phyloP scores from a whole-genome alignment of 1,139 yeast genomes.

The Kodamaea anthophila region DNA sequence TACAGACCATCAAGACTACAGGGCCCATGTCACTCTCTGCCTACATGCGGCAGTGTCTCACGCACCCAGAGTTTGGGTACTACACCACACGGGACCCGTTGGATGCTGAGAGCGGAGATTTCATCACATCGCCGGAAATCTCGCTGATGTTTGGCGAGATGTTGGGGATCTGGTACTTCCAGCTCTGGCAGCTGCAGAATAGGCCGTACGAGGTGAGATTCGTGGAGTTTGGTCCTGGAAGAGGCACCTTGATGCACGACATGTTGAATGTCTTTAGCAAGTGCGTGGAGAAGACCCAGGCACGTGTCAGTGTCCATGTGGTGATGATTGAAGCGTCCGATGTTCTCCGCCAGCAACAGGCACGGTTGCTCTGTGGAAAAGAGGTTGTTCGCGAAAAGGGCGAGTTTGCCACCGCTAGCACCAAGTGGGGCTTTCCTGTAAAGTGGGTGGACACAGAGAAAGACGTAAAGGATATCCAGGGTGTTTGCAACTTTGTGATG shows the following conservation, averaged over 20 bases:
- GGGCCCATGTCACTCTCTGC: constrained; percentile 75
- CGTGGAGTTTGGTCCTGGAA: constrained; percentile 88
- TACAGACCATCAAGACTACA: constrained; percentile 55
- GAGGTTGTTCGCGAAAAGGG: constrained; percentile 1
- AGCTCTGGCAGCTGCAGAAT: constrained; percentile 56
- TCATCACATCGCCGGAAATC: constrained; percentile 81
- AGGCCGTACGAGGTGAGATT: constrained; percentile 44
- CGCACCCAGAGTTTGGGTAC: constrained; percentile 75
- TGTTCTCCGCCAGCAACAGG: constrained; percentile 55
- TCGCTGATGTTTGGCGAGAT: constrained; percentile 86
- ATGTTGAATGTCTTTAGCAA: constrained; percentile 43
- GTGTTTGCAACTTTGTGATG: constrained; percentile 53
- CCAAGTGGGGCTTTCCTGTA: constrained; percentile 51
- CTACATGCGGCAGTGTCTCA: constrained; percentile 77
- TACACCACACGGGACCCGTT: constrained; percentile 76
- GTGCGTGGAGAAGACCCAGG: constrained; percentile 25
- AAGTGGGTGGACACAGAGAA: constrained; percentile 70
- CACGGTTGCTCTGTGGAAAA: constrained; percentile 40
- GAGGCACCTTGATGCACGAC: constrained; percentile 75
- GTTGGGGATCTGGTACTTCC: constrained; percentile 68
- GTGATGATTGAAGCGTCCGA: constrained; percentile 70
- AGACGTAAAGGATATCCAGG: constrained; percentile 35
- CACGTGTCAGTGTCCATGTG: constrained; percentile 31
- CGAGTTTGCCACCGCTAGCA: constrained; percentile 35
- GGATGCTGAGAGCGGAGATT: constrained; percentile 60